Conservation (phyloP, 176 grass and related monocot species). For the Olyra latifolia region DNA sequence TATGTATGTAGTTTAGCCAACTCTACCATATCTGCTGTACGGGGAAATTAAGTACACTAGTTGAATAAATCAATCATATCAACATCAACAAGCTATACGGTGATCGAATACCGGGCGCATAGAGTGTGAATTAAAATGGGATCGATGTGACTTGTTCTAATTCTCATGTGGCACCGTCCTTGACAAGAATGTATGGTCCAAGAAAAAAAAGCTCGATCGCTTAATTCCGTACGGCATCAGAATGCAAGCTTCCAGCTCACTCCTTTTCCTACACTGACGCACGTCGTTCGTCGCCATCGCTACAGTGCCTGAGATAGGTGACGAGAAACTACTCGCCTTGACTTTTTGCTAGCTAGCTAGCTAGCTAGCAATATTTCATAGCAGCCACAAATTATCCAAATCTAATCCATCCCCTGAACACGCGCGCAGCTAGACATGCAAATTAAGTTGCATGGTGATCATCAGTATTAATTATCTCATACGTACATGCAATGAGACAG, state of each 20-base stretch:
- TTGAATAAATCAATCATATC: no score
- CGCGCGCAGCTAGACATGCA: background rate
- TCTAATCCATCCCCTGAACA: no score
- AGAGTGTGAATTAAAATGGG: background rate
- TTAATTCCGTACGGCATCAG: background rate
- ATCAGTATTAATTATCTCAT: no score
- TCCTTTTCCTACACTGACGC: background rate
- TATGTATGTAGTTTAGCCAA: no score
- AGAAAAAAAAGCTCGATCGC: background rate
- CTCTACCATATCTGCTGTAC: no score
- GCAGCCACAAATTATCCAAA: background rate
- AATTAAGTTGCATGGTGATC: background rate
- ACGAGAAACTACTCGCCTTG: background rate
- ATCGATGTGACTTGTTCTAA: background rate
- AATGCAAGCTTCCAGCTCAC: background rate
- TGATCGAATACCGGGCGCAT: no score
- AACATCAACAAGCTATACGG: no score
- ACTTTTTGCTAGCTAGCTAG: background rate
- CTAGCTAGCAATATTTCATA: background rate
- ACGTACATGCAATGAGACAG: no score
- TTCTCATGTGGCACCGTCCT: background rate
- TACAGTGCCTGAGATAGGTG: background rate
- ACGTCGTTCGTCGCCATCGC: background rate
- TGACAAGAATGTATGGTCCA: background rate
- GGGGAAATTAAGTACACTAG: no score